A percentile compares a stretch with the other conserved stretches of the same genome.
phyloP scores from a whole-genome alignment of 495 filamentous ascomycete genomes.

The Geoglossum glabrum region DNA sequence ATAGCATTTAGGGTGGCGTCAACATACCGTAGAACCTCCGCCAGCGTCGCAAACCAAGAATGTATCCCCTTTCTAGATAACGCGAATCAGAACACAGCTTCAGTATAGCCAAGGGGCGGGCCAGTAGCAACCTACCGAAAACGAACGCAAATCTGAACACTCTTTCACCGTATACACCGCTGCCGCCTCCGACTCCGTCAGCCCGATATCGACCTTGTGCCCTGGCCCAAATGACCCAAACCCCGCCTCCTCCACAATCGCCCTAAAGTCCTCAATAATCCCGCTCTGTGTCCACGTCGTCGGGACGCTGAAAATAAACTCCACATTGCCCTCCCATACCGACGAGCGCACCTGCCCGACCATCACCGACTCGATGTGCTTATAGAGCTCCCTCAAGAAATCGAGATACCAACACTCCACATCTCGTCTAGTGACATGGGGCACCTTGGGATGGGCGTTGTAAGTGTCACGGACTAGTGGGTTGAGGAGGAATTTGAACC shows the following conservation, averaged over 20 bases:
- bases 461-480: slow-evolving; percentile 15
- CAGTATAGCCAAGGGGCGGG: no score
- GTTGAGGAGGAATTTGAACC: slow-evolving; percentile 43
- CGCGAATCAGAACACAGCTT: neutral
- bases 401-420: slow-evolving; percentile 35
- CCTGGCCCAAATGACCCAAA: slow-evolving; percentile 24
- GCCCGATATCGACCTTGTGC: slow-evolving; percentile 33
- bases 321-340: slow-evolving; percentile 15
- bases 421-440: slow-evolving; percentile 16
- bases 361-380: slow-evolving; percentile 30
- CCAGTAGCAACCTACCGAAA: neutral
- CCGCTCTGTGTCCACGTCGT: slow-evolving; percentile 42
- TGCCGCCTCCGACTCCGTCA: slow-evolving; percentile 50
- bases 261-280: slow-evolving; percentile 35
- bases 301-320: slow-evolving; percentile 48
- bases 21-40: slow-evolving; percentile 29
- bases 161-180: slow-evolving; percentile 34
- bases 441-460: slow-evolving; percentile 8
- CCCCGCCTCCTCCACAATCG: slow-evolving; percentile 28
- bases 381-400: slow-evolving; percentile 32
- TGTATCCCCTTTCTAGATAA: slow-evolving; percentile 23
- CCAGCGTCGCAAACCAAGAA: slow-evolving; percentile 35
- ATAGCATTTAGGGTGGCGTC: neutral
- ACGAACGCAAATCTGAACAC: slow-evolving; percentile 4
- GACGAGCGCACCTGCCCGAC: slow-evolving; percentile 13